Evolutionary conservation across 1,284 basidiomycete species (phyloP).

Genomic region (Schizophyllum amplum): DNA sequence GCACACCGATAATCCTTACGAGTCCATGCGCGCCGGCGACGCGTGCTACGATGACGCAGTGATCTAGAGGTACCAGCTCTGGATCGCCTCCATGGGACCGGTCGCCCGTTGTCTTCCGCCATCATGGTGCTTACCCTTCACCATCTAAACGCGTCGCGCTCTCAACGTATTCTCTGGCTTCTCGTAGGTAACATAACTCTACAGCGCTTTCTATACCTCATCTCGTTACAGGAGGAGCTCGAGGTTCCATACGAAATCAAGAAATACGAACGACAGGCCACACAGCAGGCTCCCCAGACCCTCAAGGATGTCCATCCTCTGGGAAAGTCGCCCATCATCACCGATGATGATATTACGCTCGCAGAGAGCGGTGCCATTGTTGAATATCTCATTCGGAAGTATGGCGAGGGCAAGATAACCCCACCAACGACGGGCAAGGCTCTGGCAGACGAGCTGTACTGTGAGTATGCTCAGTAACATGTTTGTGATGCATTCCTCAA

Average conservation of each 20-base stretch:
- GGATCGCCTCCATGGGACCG: no score
- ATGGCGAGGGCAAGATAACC: constrained; percentile 30
- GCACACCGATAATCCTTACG: no score
- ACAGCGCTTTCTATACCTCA: neutral
- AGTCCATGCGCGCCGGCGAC: no score
- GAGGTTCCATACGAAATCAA: constrained; percentile 40
- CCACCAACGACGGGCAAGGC: constrained; percentile 25
- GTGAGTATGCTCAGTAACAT: constrained; percentile 17
- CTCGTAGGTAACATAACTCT: constrained; percentile 23
- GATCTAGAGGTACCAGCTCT: no score
- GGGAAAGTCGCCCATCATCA: constrained; percentile 40
- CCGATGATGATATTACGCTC: constrained; percentile 33
- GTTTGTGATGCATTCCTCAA: neutral
- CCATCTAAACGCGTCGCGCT: constrained; percentile 43
- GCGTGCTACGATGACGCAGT: no score
- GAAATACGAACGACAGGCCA: constrained; percentile 32
- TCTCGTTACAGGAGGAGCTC: constrained; percentile 36
- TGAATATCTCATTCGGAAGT: constrained; percentile 39
- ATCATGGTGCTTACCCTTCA: constrained; percentile 29
- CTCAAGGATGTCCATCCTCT: constrained; percentile 32
- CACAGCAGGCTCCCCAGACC: constrained; percentile 31
- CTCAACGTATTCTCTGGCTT: constrained; percentile 47
- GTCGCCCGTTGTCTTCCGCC: no score
- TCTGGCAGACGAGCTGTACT: constrained; percentile 32
- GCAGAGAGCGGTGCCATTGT: constrained; percentile 44